Evolutionary conservation across 768 basidiomycete species (phyloP).

Genomic region (Lentinula aciculospora): DNA sequence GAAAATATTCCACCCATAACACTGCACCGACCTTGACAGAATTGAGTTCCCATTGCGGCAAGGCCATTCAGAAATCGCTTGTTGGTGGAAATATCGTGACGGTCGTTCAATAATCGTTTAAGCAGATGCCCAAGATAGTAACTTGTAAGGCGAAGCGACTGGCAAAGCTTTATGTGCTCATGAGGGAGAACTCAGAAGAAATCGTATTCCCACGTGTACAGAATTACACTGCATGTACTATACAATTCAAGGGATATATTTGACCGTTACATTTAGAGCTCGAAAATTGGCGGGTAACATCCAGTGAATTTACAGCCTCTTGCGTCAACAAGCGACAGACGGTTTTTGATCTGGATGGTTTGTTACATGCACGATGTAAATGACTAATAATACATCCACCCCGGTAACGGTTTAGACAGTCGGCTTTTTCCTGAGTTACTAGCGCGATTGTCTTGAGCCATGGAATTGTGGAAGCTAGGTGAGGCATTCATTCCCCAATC

Average conservation of each 20-base stretch:
- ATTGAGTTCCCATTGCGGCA: constrained; percentile 25
- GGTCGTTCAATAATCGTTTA: not conserved
- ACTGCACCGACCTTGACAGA: constrained; percentile 27
- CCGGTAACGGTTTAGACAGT: constrained; percentile 3
- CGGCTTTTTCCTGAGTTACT: not conserved
- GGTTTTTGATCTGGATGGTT: too few species aligned
- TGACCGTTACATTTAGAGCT: too few species aligned
- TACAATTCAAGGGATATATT: not conserved
- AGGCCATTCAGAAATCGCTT: constrained; percentile 7
- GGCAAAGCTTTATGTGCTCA: not conserved
- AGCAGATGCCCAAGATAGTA: not conserved
- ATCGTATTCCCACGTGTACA: not conserved
- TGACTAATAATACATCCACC: constrained; percentile 3
- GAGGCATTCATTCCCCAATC: not conserved
- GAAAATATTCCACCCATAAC: not conserved
- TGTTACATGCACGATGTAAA: not conserved
- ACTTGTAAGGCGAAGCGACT: not conserved
- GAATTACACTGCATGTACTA: not conserved
- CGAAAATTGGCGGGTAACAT: not conserved
- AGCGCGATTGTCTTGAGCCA: not conserved
- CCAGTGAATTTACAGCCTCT: not conserved
- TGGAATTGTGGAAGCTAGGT: not conserved
- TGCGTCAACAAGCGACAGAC: not conserved
- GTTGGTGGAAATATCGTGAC: constrained; percentile 12
- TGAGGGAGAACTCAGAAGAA: not conserved